These are phyloP conservation scores for Amylocarpus encephaloides DNA, from an alignment of 2,329 filamentous ascomycete genomes.

Conservation along the genomic window DNA sequence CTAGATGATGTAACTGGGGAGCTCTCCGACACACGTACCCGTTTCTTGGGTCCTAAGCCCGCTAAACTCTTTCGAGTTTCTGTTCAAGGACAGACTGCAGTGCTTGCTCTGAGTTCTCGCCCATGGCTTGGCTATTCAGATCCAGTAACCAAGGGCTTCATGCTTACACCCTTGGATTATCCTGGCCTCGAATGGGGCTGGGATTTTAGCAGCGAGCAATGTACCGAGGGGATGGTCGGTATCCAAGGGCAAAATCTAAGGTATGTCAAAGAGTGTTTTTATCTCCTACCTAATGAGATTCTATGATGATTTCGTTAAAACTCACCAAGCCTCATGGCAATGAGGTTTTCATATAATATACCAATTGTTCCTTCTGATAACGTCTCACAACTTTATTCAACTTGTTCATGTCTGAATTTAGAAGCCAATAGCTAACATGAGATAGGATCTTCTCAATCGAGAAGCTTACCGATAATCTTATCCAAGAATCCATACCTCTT, in stretches of 20 bases:
- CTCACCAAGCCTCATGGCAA: constrained; percentile 32
- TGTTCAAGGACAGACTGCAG: constrained; percentile 75
- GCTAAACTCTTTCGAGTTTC: constrained; percentile 89
- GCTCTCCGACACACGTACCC: constrained; percentile 86
- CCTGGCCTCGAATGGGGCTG: constrained; percentile 85
- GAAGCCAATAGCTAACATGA: constrained; percentile 31
- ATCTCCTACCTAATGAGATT: constrained; percentile 12
- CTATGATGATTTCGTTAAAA: constrained; percentile 37
- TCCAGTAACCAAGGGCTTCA: constrained; percentile 77
- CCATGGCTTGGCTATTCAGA: constrained; percentile 97
- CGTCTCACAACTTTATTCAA: constrained; percentile 25
- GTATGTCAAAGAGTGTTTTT: constrained; percentile 49
- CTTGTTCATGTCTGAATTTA: constrained; percentile 18
- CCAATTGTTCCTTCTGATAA: constrained; percentile 98
- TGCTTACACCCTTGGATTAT: constrained; percentile 87
- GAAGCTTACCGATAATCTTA: constrained; percentile 75
- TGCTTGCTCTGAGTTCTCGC: constrained; percentile 83
- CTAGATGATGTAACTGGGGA: constrained; percentile 94
- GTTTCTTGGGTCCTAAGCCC: constrained; percentile 86
- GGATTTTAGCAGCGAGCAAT: constrained; percentile 95
- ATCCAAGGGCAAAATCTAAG: constrained; percentile 83
- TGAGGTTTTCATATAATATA: constrained; percentile 51
- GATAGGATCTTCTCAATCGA: constrained; percentile 89
- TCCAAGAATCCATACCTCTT: constrained; percentile 79
- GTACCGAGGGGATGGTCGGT: constrained; percentile 87